Evolutionary conservation across 805 yeast genomes (phyloP).

Genomic region (Candida boleticola): DNA sequence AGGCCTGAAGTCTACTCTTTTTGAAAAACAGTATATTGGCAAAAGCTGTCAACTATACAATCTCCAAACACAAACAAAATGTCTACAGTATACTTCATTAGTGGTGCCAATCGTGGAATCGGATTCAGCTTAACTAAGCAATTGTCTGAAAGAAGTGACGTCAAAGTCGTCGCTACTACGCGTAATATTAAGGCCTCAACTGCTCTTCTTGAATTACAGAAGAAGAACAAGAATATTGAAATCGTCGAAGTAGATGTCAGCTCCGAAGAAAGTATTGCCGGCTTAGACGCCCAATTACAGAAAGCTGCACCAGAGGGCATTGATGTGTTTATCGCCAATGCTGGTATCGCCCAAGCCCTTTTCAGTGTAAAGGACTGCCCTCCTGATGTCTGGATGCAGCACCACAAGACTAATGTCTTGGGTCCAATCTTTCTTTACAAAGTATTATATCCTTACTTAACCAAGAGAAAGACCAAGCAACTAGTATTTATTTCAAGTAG

Average conservation of each 20-base stretch:
- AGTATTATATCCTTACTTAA: constrained; percentile 18
- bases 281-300: constrained; percentile 9
- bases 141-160: constrained; percentile 16
- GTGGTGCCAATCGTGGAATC: constrained; percentile 43
- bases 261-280: constrained; percentile 13
- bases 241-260: constrained; percentile 19
- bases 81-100: constrained; percentile 25
- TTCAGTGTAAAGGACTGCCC: constrained; percentile 15
- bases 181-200: constrained; percentile 8
- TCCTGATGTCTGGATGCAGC: constrained; percentile 15
- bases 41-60: too few relatives aligned
- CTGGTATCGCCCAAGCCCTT: constrained; percentile 19
- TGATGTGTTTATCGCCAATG: constrained; percentile 35
- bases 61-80: constrained; percentile 1
- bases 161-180: constrained; percentile 20
- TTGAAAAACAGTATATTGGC: too few relatives aligned
- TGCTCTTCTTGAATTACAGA: too few relatives aligned
- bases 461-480: constrained; percentile 16
- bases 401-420: constrained; percentile 16
- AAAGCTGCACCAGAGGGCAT: constrained; percentile 14
- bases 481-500: constrained; percentile 22
- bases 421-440: constrained; percentile 19
- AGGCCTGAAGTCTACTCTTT: too few relatives aligned
- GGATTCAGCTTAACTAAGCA: constrained; percentile 30
- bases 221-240: too few relatives aligned